Base-by-base conservation (phyloP, 2,329 filamentous ascomycete genomes). In the Dendryphion nanum region DNA sequence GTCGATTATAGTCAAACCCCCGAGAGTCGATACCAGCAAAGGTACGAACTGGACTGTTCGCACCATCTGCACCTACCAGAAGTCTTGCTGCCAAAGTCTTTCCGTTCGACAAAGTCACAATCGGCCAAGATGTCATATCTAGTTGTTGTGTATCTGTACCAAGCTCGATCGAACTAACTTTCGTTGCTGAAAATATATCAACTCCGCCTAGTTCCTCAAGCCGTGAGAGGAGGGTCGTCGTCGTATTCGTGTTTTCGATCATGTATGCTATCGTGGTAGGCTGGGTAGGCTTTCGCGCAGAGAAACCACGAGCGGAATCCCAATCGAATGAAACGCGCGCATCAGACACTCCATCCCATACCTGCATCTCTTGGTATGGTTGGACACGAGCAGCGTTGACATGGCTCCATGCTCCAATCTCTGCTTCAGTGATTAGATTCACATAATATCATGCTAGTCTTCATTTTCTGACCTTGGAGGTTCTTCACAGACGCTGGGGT, bases 291-390 rank as follows among this genome's bases (percentile, higher is more conserved):
- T 59, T 71, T 70, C 66, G 53, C 36, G 57, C 59, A 2, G 53
- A 46, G 19, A 61, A 44, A 6, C 69, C 67, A 31, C 68, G 61
- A 33, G 67, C 62, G 16, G 55, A 67, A 38, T 74, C 71, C 84
- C 83, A 86, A 68, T 93, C 86, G 65, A 98, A 98, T 51, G 88
- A 85, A 62, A 98, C 93, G 52, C 83, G 81, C 23, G 89, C 87
- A 42, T 82, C 89, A 28, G 86, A 87, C 40, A 95, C 81, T 45
- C 91, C 94, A 64, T 98, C 93, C 93, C 94, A 98, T 20, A 97
- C 93, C 64, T 95, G 86, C 93, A 98, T 98, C 55, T 91, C 86
- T 42, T 94, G 83, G 66, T 96, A 98, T 1, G 83, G 78, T 70
- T 96, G 90, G 21, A 93, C 80, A 20, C 93, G 81, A 5, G 79